These are phyloP conservation scores for Tremellales sp. DNA, from an alignment of 1,284 basidiomycete species.

Conservation along the genomic window DNA sequence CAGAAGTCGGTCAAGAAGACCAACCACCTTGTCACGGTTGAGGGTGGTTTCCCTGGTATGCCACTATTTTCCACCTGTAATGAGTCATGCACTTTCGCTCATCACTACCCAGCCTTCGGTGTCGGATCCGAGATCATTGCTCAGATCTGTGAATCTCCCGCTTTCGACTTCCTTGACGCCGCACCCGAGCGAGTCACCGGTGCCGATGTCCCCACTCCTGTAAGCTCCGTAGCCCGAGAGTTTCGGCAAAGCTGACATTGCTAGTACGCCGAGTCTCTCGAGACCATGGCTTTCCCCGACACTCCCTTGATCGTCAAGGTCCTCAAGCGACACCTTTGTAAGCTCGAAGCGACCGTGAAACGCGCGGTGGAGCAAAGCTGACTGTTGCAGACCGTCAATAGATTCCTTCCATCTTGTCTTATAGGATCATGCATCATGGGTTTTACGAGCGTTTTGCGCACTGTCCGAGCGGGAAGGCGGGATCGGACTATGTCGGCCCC, in stretches of 20 bases:
- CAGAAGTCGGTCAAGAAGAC: conserved; percentile 97
- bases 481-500: no score
- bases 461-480: no score
- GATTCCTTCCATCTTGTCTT: background rate
- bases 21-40: conserved; percentile 87
- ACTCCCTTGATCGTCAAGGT: conserved; percentile 82
- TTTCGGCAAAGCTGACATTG: background rate
- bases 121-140: conserved; percentile 98
- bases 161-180: conserved; percentile 95
- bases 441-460: background rate
- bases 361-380: background rate
- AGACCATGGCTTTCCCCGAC: conserved; percentile 87
- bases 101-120: conserved; percentile 69
- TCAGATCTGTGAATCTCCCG: conserved; percentile 91
- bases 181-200: conserved; percentile 97
- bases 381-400: conserved; percentile 21
- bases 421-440: background rate
- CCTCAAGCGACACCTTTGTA: conserved; percentile 78
- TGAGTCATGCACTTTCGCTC: no score
- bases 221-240: conserved; percentile 49
- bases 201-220: conserved; percentile 91
- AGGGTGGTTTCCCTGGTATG: conserved; percentile 87
- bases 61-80: background rate
- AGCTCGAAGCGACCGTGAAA: no score
- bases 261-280: conserved; percentile 84